phyloP scores from a whole-genome alignment of 768 basidiomycete species.

The Tephrocybe sp. region DNA sequence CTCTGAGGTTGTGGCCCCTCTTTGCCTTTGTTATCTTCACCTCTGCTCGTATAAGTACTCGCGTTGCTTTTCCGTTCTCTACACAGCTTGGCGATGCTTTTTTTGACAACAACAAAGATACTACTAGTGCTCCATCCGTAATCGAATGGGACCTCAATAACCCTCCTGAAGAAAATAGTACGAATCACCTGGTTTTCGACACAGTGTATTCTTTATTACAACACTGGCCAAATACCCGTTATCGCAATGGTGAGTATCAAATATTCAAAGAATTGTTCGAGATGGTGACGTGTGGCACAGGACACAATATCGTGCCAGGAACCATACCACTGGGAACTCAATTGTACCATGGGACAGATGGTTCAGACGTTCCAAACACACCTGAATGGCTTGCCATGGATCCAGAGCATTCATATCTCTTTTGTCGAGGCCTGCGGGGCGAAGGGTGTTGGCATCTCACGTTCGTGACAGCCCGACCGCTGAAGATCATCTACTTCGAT shows the following conservation, averaged over 20 bases:
- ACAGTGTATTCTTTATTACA: slow-evolving; percentile 33
- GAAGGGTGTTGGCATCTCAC: slow-evolving; percentile 41
- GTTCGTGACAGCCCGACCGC: slow-evolving; percentile 32
- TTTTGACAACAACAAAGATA: too few species aligned
- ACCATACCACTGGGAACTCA: slow-evolving; percentile 27
- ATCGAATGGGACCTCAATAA: slow-evolving; percentile 14
- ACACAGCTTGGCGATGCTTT: too few species aligned
- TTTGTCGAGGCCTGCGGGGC: slow-evolving; percentile 27
- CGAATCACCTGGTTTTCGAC: slow-evolving; percentile 34
- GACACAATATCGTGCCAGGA: slow-evolving; percentile 12
- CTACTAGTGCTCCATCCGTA: too few species aligned
- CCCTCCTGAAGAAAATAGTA: slow-evolving; percentile 17
- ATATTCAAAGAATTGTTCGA: too few species aligned
- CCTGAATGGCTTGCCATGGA: slow-evolving; percentile 40
- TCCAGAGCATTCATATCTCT: slow-evolving; percentile 39
- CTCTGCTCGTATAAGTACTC: too few species aligned
- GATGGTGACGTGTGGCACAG: not conserved
- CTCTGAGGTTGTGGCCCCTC: too few species aligned
- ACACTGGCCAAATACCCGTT: slow-evolving; percentile 37
- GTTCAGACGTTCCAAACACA: slow-evolving; percentile 22
- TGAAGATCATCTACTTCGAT: slow-evolving; percentile 53
- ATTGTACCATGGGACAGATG: slow-evolving; percentile 34
- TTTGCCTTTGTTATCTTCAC: too few species aligned
- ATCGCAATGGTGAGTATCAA: slow-evolving; percentile 31
- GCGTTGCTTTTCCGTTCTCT: too few species aligned